Conservation (phyloP, 1,284 basidiomycete genomes). For the Psilocybe mexicana region DNA sequence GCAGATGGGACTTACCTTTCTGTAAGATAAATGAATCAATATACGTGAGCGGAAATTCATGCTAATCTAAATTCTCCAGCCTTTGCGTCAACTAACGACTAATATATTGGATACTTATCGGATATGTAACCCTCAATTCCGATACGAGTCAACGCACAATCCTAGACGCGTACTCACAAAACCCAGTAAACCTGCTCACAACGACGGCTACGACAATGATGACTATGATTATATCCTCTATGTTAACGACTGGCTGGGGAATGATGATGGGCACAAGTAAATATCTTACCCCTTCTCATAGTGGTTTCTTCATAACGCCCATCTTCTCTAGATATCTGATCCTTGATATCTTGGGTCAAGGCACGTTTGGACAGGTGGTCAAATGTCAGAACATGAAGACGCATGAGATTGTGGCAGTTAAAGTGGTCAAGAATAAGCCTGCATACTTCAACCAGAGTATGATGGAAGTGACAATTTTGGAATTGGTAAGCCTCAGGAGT, state of each 20-base stretch:
- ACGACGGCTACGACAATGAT: slow-evolving; percentile 95
- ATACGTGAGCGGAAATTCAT: slow-evolving; percentile 9
- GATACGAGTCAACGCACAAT: slow-evolving; percentile 91
- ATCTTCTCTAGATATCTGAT: slow-evolving; percentile 79
- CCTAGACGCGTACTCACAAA: slow-evolving; percentile 94
- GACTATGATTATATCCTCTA: slow-evolving; percentile 98
- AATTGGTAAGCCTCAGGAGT: slow-evolving; percentile 65
- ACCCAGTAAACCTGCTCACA: slow-evolving; percentile 90
- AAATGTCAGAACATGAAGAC: slow-evolving; percentile 99
- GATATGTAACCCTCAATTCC: slow-evolving; percentile 90
- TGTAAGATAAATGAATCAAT: slow-evolving; percentile 35
- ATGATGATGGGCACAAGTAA: slow-evolving; percentile 89
- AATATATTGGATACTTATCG: slow-evolving; percentile 87
- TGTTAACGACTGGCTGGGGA: slow-evolving; percentile 93
- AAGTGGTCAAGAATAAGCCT: slow-evolving; percentile 99
- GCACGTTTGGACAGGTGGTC: slow-evolving; percentile 98
- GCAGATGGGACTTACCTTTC: slow-evolving; percentile 64
- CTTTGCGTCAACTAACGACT: slow-evolving; percentile 85
- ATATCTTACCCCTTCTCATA: slow-evolving; percentile 31
- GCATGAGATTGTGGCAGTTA: slow-evolving; percentile 97
- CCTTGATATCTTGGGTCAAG: slow-evolving; percentile 96
- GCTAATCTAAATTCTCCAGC: slow-evolving; percentile 38
- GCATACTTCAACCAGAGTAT: slow-evolving; percentile 99
- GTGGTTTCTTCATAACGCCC: slow-evolving; percentile 5
- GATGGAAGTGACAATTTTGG: slow-evolving; percentile 99